Evolutionary conservation across 257 asterid species (phyloP).

Genomic region (Cinchona pubescens): DNA sequence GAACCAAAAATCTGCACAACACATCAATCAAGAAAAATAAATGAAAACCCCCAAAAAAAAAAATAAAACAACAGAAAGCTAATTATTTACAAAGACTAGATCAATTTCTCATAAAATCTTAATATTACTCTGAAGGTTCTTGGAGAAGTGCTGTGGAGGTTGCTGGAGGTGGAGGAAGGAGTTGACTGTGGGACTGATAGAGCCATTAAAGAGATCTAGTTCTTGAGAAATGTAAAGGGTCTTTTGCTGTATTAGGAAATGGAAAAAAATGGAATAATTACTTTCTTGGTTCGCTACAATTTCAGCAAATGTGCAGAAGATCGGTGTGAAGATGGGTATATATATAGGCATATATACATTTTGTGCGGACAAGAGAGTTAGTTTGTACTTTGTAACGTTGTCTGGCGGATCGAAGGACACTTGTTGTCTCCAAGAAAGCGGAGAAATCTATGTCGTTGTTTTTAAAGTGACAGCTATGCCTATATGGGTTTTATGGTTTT

Average conservation of each 20-base stretch:
- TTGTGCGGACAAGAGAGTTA: background rate
- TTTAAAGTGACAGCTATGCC: background rate
- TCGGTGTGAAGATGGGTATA: background rate
- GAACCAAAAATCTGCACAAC: conserved; percentile 30
- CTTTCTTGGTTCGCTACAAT: background rate
- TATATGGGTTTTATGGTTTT: background rate
- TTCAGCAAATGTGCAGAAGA: background rate
- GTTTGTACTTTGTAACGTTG: conserved; percentile 14
- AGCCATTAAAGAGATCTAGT: conserved; percentile 33
- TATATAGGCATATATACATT: background rate
- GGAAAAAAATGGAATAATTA: background rate
- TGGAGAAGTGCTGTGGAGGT: conserved; percentile 12
- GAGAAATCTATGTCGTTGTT: conserved; percentile 27
- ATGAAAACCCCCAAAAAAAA: background rate
- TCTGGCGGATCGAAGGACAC: conserved; percentile 30
- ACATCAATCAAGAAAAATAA: conserved; percentile 17
- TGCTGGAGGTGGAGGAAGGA: conserved; percentile 13
- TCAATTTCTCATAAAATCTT: background rate
- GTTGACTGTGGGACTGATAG: conserved; percentile 18
- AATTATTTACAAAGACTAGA: background rate
- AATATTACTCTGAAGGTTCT: conserved; percentile 10
- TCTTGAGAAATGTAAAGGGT: background rate
- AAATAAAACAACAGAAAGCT: background rate
- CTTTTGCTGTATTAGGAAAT: background rate
- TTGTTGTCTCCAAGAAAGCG: conserved; percentile 44